Base-by-base conservation (phyloP, 352 stramenopile genomes). In the Globisporangium nunn region DNA sequence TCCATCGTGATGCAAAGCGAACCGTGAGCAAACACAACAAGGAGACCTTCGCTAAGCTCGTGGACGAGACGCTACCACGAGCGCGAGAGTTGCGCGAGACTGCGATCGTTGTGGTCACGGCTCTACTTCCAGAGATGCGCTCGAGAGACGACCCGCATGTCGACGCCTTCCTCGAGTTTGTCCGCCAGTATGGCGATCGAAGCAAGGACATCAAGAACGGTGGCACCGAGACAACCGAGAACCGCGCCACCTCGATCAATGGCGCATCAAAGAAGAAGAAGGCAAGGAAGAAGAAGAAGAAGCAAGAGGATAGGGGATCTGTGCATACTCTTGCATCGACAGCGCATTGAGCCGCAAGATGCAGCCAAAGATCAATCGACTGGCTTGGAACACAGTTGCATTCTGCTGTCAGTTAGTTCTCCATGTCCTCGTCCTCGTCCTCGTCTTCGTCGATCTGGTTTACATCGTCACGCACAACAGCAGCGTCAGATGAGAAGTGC, bases 371-470 rank as follows among this genome's bases (percentile, higher is more conserved):
- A 18, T 8, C 40, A 23, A 17, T 10, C 14, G 10, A 41, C 30
- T 30, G n/a, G 31, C 12, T n/a, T 40, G n/a, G 33, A 23, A 14
- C 23, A 23, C 23, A 23, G 18, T 41, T 35, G 11, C 39, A 41
- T 35, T 31, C 28, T 49, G 47, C 15, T 29, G 2, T n/a, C n/a
- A 7, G n/a, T 37, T 64, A 64, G 12, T 62, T 61, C n/a, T 74
- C 70, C 70, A 78, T 78, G 31, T 77, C 66, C 54, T 77, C 56
- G 37, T 74, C 70, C 31, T 77, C 69, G 37, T 74, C 70, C 31
- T 77, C 69, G 8, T 76, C 70, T 15, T 78, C 67, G 18, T 66
- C 61, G 59, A 76, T 73, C 66, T 74, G 30, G 39, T 43, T 43
- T 12, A 12, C 11, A 12, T 4, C 33, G 37, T 14, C 49, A 40